Base-by-base conservation (phyloP, 495 filamentous ascomycete genomes). In the Pyronema domesticum region DNA sequence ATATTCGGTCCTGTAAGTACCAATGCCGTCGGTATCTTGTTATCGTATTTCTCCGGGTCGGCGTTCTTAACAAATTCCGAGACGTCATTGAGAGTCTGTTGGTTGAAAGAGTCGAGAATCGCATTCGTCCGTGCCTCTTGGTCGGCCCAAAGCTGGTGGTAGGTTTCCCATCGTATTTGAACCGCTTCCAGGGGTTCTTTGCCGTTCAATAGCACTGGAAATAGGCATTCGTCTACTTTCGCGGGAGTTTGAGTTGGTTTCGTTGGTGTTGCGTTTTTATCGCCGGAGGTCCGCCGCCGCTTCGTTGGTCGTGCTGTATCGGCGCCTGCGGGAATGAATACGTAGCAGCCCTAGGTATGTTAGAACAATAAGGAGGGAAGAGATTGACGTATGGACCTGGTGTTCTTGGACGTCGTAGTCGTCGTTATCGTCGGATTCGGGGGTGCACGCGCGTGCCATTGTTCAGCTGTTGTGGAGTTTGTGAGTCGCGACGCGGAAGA, bases 1-100 rank as follows among this genome's bases (percentile, higher is more conserved):
- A 89, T 82, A 58, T 87, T 89, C n/a, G 87, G 85, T 6, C 86
- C 89, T 14, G 84, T 81, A 33, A 86, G 79, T 40, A 98, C 78
- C 53, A 95, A 78, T 11, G 76, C 88, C 5, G 86, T 80, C 0
- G 86, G 84, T 23, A 95, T 80, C 60, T 71, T 76, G 18, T 70
- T 71, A 56, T 69, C 64, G 44, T 66, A 72, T 69, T 69, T 68
- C 50, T 72, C 63, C 15, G 67, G 63, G 4, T 74, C 72, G n/a
- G 71, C 72, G 4, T 69, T 68, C 39, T 68, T 67, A 7, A 89
- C 68, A 63, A 94, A 95, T 7, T 71, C 70, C 6, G 74, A 69
- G 39, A 95, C 80, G 14, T 82, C 70, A 35, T 74, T 69, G 14
- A 83, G 64, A 0, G 79, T 83, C 36, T 69, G 70, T 39, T 71